phyloP scores from a whole-genome alignment of 1,284 basidiomycete species.

The Cutaneotrichosporon sp. region DNA sequence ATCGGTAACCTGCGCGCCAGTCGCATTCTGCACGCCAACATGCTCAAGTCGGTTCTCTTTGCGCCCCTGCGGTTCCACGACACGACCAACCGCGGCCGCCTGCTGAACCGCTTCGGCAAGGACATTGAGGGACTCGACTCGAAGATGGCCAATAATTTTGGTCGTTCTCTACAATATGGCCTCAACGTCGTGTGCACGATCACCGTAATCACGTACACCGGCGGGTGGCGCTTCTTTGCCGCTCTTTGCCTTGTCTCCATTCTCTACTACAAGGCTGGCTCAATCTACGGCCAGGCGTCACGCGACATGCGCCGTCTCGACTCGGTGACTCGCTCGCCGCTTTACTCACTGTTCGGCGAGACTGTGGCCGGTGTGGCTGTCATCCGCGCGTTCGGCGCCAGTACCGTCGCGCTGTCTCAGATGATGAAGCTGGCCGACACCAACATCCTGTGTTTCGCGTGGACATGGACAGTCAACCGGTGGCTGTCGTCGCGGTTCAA shows the following conservation, averaged over 20 bases:
- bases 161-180: slow-evolving; percentile 57
- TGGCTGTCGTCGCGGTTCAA: slow-evolving; percentile 63
- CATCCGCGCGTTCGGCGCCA: slow-evolving; percentile 72
- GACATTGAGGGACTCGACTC: slow-evolving; percentile 92
- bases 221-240: slow-evolving; percentile 67
- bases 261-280: slow-evolving; percentile 52
- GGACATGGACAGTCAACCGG: slow-evolving; percentile 63
- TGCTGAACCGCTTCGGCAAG: slow-evolving; percentile 86
- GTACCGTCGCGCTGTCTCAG: slow-evolving; percentile 73
- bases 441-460: slow-evolving; percentile 71
- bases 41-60: slow-evolving; percentile 80
- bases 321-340: slow-evolving; percentile 79
- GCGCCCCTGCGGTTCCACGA: slow-evolving; percentile 92
- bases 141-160: slow-evolving; percentile 73
- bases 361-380: slow-evolving; percentile 78
- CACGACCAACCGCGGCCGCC: slow-evolving; percentile 76
- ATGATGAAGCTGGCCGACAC: slow-evolving; percentile 82
- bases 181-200: slow-evolving; percentile 46
- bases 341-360: slow-evolving; percentile 89
- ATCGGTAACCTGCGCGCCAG: slow-evolving; percentile 66
- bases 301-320: slow-evolving; percentile 84
- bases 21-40: slow-evolving; percentile 61
- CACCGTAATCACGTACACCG: slow-evolving; percentile 68
- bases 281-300: slow-evolving; percentile 79
- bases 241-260: slow-evolving; percentile 58